Conservation (phyloP, 139 green algal species). For the Chlorella vulgaris region DNA sequence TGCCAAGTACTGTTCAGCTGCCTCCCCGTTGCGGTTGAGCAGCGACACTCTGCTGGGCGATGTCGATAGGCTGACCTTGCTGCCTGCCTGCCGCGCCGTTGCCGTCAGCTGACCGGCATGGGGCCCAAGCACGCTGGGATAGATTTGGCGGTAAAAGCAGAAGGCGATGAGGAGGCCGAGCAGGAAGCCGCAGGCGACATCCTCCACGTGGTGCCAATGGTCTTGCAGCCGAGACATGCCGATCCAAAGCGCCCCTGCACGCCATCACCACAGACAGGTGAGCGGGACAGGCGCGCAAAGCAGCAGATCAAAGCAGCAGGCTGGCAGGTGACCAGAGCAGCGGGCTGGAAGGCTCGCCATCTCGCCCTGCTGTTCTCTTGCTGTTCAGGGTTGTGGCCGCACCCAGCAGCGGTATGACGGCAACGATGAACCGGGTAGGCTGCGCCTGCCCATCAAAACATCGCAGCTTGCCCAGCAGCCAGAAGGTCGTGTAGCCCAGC, state of each 20-base stretch:
- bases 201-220: slow-evolving; percentile 39
- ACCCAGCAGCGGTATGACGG: slow-evolving; percentile 46
- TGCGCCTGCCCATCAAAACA: slow-evolving; percentile 50
- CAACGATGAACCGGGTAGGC: slow-evolving; percentile 42
- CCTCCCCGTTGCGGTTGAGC: not conserved
- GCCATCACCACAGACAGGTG: not conserved
- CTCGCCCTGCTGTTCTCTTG: too few species aligned
- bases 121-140: not conserved
- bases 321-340: not conserved
- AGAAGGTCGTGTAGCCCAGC: slow-evolving; percentile 65
- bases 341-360: slow-evolving; percentile 29
- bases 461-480: slow-evolving; percentile 60
- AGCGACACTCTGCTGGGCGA: not conserved
- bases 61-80: not conserved
- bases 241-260: slow-evolving; percentile 27
- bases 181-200: slow-evolving; percentile 30
- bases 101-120: slow-evolving; percentile 30
- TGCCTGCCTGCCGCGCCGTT: not conserved
- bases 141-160: slow-evolving; percentile 38
- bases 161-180: slow-evolving; percentile 38
- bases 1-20: not conserved
- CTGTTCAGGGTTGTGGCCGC: too few species aligned
- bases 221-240: slow-evolving; percentile 36
- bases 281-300: not conserved
- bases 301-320: not conserved